phyloP scores from a whole-genome alignment of 495 filamentous ascomycete genomes.

The Penicillium pulvis region DNA sequence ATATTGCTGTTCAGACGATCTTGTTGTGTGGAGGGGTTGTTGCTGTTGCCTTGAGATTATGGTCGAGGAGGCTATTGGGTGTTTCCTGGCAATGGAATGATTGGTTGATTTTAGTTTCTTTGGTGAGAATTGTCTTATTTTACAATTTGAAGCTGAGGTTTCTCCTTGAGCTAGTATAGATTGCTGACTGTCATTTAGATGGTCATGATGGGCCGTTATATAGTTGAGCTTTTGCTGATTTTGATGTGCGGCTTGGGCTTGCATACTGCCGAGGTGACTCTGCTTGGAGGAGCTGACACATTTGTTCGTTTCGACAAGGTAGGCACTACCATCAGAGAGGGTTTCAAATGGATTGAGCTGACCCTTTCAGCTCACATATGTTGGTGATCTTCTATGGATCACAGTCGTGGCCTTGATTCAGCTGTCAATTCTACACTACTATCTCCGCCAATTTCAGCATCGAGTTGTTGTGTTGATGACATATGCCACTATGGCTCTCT shows the following conservation, averaged over 20 bases:
- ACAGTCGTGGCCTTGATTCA: conserved; percentile 20
- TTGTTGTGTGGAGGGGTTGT: conserved; percentile 17
- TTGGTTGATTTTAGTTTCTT: conserved; percentile 21
- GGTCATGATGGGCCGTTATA: conserved; percentile 22
- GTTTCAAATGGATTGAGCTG: background rate
- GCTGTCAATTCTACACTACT: conserved; percentile 25
- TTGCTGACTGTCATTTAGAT: conserved; percentile 10
- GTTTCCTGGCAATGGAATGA: conserved; percentile 21
- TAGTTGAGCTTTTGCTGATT: conserved; percentile 23
- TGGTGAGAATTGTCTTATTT: conserved; percentile 15
- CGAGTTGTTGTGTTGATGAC: conserved; percentile 10
- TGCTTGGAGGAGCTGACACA: background rate
- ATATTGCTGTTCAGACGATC: conserved; percentile 27
- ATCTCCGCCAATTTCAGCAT: conserved; percentile 19
- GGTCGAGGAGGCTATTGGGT: conserved; percentile 21
- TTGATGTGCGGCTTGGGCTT: conserved; percentile 26
- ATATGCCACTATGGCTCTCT: conserved; percentile 18
- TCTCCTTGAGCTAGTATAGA: background rate
- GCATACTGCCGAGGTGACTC: conserved; percentile 18
- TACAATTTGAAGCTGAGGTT: conserved; percentile 2
- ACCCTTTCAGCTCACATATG: conserved; percentile 22
- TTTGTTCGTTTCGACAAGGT: background rate
- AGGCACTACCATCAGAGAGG: background rate
- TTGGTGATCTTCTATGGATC: conserved; percentile 24
- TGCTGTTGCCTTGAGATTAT: conserved; percentile 23